phyloP scores from a whole-genome alignment of 345 rosid genomes.

The Rhodomyrtus tomentosa region DNA sequence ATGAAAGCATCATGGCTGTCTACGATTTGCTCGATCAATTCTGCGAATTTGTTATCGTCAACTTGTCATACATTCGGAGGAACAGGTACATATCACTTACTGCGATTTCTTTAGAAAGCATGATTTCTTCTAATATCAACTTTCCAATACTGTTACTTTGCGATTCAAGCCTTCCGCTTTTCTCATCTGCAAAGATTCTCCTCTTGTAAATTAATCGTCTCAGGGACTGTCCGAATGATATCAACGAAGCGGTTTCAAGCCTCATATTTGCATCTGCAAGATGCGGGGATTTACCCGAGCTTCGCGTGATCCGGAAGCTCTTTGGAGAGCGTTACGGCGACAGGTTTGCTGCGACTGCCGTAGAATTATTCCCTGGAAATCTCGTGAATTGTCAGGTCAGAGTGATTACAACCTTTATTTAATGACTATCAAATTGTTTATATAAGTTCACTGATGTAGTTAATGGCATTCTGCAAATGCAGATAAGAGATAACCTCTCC shows the following conservation, averaged over 20 bases:
- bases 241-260: slow-evolving; percentile 84
- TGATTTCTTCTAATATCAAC: neutral
- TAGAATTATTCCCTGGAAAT: slow-evolving; percentile 52
- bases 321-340: slow-evolving; percentile 65
- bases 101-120: neutral
- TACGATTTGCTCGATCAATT: slow-evolving; percentile 50
- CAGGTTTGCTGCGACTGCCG: slow-evolving; percentile 29
- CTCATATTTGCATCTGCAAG: slow-evolving; percentile 76
- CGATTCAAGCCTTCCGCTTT: neutral
- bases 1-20: slow-evolving; percentile 27
- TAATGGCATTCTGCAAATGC: neutral
- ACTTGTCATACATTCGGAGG: slow-evolving; percentile 47
- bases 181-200: neutral
- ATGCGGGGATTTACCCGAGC: slow-evolving; percentile 78
- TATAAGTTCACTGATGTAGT: neutral
- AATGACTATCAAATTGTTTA: neutral
- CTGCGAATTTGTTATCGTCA: slow-evolving; percentile 43
- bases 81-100: slow-evolving; percentile 25
- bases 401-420: neutral
- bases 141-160: neutral
- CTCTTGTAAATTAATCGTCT: neutral
- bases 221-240: slow-evolving; percentile 62
- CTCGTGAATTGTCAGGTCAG: slow-evolving; percentile 62
- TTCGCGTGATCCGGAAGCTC: slow-evolving; percentile 42
- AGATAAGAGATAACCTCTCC: slow-evolving; percentile 49